Conservation (phyloP, 345 rosid genomes). For the Salix udensis region DNA sequence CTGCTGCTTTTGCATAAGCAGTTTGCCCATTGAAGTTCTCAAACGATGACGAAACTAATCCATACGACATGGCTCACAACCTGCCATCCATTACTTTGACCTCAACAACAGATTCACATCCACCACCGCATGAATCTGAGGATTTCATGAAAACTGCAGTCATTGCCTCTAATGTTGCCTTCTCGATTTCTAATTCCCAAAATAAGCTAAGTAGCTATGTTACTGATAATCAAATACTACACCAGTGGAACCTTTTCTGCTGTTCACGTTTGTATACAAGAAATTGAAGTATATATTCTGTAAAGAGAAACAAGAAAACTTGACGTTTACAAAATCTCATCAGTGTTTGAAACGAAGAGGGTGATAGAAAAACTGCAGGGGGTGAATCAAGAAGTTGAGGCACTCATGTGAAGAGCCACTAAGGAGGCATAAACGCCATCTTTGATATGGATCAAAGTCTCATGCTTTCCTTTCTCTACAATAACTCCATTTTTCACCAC, state of each 20-base stretch:
- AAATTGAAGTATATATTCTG: not conserved
- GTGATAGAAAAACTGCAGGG: not conserved
- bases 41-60: not conserved
- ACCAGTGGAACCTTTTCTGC: no score
- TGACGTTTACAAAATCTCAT: not conserved
- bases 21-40: not conserved
- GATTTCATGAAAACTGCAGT: no score
- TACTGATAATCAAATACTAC: no score
- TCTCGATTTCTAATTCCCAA: not conserved
- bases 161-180: not conserved
- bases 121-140: not conserved
- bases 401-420: conserved; percentile 49
- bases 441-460: conserved; percentile 42
- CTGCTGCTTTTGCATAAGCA: conserved; percentile 73
- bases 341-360: not conserved
- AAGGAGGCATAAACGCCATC: conserved; percentile 64
- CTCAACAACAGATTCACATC: not conserved
- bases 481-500: conserved; percentile 64
- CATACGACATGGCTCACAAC: not conserved
- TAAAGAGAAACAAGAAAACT: not conserved
- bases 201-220: no score
- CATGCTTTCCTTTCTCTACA: conserved; percentile 67
- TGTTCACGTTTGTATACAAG: not conserved
- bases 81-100: not conserved
- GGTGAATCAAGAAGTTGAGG: conserved; percentile 22